Base-by-base conservation (phyloP, 2,329 filamentous ascomycete species). In the Magnaporthiopsis incrustans region DNA sequence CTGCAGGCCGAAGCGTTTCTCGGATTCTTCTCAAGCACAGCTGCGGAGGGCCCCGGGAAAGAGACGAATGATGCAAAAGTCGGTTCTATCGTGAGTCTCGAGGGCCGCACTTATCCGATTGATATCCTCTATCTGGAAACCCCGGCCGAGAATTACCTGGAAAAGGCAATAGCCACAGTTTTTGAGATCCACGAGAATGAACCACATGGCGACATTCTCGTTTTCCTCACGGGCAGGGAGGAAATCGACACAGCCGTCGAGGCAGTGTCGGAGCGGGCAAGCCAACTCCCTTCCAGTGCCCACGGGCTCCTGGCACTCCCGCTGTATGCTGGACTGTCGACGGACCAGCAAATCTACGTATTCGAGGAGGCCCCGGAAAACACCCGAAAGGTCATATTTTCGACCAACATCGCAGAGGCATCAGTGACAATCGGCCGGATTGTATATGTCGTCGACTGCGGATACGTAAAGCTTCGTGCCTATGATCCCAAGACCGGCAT, bases 371-470 rank as follows among this genome's bases (percentile, higher is more conserved):
- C 92, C 2, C 87, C 91, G 0, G 87, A 91, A 66, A 89, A 93
- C 65, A 93, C 88, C 1, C 85, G 95, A 57, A 98, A 98, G 73
- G 90, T 97, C 56, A 90, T 99, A 50, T 88, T 97, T 68, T 89
- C 91, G 4, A 98, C 95, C 65, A 98, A 98, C 73, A 97, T 98
- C 68, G 92, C 95, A 15, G 95, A 99, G 78, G 94, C 95, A 5
- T 97, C 92, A 1, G 89, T 99, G 58, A 98, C 95, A 22, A 96
- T 98, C 64, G 89, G 95, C 63, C 92, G 92, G 3, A 93, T 98
- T 66, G 88, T 92, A 64, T 96, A 91, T 71, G 94, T 99, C 7
- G 79, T 98, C 61, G 95, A 99, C 74, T 88, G 86, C 63, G 95
- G 95, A 1, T 97, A 91, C 72, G 92, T 96, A 68, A 98, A 98